These are phyloP conservation scores for Penicillium paneum DNA, from an alignment of 2,329 filamentous ascomycete genomes.

Conservation along the genomic window DNA sequence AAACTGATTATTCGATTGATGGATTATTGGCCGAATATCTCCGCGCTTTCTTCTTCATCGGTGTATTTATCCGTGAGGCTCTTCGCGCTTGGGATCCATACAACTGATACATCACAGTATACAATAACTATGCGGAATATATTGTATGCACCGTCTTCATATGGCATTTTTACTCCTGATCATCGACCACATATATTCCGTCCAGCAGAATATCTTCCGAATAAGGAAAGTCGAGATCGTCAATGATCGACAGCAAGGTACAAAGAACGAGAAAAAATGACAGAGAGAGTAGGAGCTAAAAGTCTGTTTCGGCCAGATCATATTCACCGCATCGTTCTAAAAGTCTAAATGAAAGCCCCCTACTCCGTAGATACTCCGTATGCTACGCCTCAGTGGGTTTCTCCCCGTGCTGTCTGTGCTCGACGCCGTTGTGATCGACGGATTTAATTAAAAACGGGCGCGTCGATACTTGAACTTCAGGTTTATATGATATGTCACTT, in stretches of 20 bases:
- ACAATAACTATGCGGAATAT: too few relatives aligned
- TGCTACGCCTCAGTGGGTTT: background rate
- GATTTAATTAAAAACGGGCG: conserved; percentile 1
- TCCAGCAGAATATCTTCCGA: background rate
- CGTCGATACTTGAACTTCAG: background rate
- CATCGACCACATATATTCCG: background rate
- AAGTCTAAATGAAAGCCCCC: background rate
- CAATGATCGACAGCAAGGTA: background rate
- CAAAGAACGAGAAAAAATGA: background rate
- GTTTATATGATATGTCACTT: conserved; percentile 1
- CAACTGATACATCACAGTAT: background rate
- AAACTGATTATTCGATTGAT: background rate
- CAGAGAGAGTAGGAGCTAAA: background rate
- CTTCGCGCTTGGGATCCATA: background rate
- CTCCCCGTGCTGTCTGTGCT: background rate
- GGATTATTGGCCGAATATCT: background rate
- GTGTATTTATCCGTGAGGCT: background rate
- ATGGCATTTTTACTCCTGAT: background rate
- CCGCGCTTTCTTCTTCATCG: background rate
- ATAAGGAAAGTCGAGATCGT: conserved; percentile 1
- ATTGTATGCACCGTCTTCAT: background rate
- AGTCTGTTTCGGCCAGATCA: background rate
- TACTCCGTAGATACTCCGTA: background rate
- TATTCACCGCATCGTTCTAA: background rate
- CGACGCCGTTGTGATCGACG: conserved; percentile 2